Evolutionary conservation across 1,139 yeast genomes (phyloP).

Genomic region (Saccharomyces hybrid): DNA sequence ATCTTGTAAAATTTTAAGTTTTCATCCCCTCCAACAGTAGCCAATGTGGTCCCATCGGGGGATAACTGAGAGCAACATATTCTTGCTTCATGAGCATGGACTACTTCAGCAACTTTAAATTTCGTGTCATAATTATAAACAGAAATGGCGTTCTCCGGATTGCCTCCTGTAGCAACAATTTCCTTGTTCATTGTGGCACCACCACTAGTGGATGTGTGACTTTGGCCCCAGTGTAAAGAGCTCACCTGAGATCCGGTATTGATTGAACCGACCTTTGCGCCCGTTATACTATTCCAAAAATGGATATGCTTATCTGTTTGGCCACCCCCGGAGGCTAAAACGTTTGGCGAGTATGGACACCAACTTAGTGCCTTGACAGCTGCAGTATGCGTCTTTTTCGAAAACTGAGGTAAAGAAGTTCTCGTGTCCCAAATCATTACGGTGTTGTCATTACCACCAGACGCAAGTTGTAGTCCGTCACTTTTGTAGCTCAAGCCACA

Average conservation of each 20-base stretch:
- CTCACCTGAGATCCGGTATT: slow-evolving; percentile 94
- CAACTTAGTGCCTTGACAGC: slow-evolving; percentile 95
- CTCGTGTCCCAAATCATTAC: slow-evolving; percentile 95
- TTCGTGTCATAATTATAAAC: slow-evolving; percentile 82
- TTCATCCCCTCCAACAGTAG: slow-evolving; percentile 96
- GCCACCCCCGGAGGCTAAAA: slow-evolving; percentile 96
- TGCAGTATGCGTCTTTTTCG: slow-evolving; percentile 77
- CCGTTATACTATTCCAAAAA: slow-evolving; percentile 93
- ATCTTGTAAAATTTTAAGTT: slow-evolving; percentile 92
- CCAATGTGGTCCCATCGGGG: slow-evolving; percentile 84
- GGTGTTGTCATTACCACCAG: slow-evolving; percentile 92
- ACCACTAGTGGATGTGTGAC: slow-evolving; percentile 29
- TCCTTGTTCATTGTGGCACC: slow-evolving; percentile 77
- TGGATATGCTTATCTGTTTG: slow-evolving; percentile 83
- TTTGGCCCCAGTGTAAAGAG: slow-evolving; percentile 82
- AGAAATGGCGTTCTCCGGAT: slow-evolving; percentile 78
- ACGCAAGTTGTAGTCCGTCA: slow-evolving; percentile 81
- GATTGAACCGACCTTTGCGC: slow-evolving; percentile 76
- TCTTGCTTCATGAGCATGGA: slow-evolving; percentile 83
- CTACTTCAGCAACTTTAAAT: slow-evolving; percentile 82
- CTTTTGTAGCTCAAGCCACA: slow-evolving; percentile 85
- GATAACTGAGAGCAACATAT: slow-evolving; percentile 77
- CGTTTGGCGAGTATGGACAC: slow-evolving; percentile 82
- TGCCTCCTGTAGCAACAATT: slow-evolving; percentile 91
- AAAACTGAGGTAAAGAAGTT: slow-evolving; percentile 59